Base-by-base conservation (phyloP, 805 yeast species). In the Yamadazyma paraphyllophila region DNA sequence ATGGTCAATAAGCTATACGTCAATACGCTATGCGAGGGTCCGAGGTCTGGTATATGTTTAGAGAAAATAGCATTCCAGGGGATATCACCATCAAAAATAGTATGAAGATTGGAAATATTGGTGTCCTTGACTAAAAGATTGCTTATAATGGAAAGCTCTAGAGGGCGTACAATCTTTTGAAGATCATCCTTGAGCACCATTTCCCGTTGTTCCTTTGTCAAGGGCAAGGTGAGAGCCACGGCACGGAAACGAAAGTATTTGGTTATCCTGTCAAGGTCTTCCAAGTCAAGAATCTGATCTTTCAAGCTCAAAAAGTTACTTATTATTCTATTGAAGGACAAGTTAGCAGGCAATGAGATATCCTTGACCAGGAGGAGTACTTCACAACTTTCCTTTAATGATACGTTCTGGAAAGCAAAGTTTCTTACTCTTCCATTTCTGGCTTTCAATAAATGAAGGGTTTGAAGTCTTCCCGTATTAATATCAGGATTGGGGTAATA, bases 291-390 rank as follows among this genome's bases (percentile, higher is more conserved):
- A 20, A 39, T 29, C 7, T 10, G 16, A 16, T 16, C 27, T 26
- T 16, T 10, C 31, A 43, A 38, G 8, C 12, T 30, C 15, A 33
- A 26, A 31, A 44, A 44, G 13, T 34, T 34, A 15, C n/a, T 15
- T 8, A 44, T 13, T 9, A 34, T 36, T n/a, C 11, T 26, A 13
- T 39, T 34, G 16, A 44, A 39, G 4, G 39, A 25, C 7, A 17
- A 12, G 31, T 34, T 38, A 14, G n/a, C 30, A 15, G 9, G 12
- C 6, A 42, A 20, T 32, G 36, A 37, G 14, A 37, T 31, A 37
- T 26, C 16, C 9, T 13, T 25, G 8, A 17, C 31, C 27, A 20
- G 13, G 4, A 37, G 13, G 12, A 10, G 14, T 13, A 13, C 10
- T 11, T 26, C 3, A n/a, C 25, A 9, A 6, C 13, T 26, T 8